Percentiles rank a stretch among this genome's conserved stretches.
phyloP scores from a whole-genome alignment of 129 eudicot genomes.

The Glebionis coronaria region DNA sequence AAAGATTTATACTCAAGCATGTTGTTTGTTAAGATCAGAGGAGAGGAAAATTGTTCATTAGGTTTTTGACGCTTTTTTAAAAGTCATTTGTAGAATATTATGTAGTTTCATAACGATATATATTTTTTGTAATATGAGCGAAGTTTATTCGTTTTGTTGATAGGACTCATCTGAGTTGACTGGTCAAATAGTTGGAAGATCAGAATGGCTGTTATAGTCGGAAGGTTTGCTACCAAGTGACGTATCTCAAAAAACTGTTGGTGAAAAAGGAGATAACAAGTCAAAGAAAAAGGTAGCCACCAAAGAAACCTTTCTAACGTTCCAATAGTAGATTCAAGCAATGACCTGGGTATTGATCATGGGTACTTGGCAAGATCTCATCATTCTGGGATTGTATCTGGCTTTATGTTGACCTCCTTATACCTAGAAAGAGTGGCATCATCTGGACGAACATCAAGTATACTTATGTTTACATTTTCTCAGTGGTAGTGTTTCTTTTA shows the following conservation, averaged over 20 bases:
- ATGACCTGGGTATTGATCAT: too few relatives aligned
- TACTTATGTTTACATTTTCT: neutral
- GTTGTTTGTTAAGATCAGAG: slow-evolving; percentile 60
- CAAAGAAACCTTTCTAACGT: too few relatives aligned
- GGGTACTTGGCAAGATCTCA: slow-evolving; percentile 73
- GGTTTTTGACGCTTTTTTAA: slow-evolving; percentile 39
- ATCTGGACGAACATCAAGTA: slow-evolving; percentile 49
- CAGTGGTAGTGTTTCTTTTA: neutral
- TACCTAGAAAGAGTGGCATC: slow-evolving; percentile 52
- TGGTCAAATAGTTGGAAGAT: slow-evolving; percentile 73
- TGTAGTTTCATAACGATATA: slow-evolving; percentile 7
- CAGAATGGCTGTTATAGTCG: slow-evolving; percentile 79
- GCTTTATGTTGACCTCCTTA: slow-evolving; percentile 60
- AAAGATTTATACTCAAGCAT: slow-evolving; percentile 77
- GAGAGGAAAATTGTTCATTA: slow-evolving; percentile 67
- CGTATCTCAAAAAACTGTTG: slow-evolving; percentile 22
- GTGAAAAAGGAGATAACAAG: slow-evolving; percentile 44
- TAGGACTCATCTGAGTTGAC: slow-evolving; percentile 70
- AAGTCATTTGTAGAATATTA: slow-evolving; percentile 1
- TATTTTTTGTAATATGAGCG: neutral
- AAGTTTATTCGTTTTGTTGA: slow-evolving; percentile 13
- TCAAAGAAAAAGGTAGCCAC: too few relatives aligned
- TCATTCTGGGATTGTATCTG: slow-evolving; percentile 85
- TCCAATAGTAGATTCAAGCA: too few relatives aligned
- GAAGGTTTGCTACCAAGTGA: slow-evolving; percentile 69